A percentile compares a stretch with the other conserved stretches of the same genome.
Conservation (phyloP, 257 asterid genomes). For the Sherardia arvensis region DNA sequence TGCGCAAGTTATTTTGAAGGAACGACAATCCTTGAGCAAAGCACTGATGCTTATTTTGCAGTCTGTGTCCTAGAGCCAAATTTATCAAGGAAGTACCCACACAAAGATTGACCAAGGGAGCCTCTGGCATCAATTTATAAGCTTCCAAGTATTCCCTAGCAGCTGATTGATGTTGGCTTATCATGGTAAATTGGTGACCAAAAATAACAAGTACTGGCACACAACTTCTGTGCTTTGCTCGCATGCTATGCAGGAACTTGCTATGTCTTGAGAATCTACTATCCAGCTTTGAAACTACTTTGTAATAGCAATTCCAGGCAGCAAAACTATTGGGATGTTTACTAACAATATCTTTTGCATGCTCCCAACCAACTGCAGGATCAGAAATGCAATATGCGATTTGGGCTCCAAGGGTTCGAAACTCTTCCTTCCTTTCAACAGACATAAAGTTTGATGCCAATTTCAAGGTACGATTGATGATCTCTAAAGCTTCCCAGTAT, state of each 20-base stretch:
- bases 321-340: slow-evolving; percentile 68
- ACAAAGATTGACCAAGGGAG: slow-evolving; percentile 72
- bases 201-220: slow-evolving; percentile 66
- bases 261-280: slow-evolving; percentile 37
- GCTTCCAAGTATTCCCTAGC: slow-evolving; percentile 80
- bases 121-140: slow-evolving; percentile 58
- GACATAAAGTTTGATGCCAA: slow-evolving; percentile 44
- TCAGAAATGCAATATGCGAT: slow-evolving; percentile 53
- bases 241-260: slow-evolving; percentile 58
- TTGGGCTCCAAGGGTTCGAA: slow-evolving; percentile 73
- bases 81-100: slow-evolving; percentile 76
- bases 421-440: slow-evolving; percentile 47
- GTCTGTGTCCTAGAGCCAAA: slow-evolving; percentile 66
- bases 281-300: slow-evolving; percentile 48
- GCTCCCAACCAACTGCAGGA: slow-evolving; percentile 65
- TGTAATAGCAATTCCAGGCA: slow-evolving; percentile 89
- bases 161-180: slow-evolving; percentile 73
- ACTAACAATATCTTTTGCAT: slow-evolving; percentile 49
- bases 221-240: slow-evolving; percentile 49
- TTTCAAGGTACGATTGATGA: slow-evolving; percentile 59
- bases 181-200: slow-evolving; percentile 67
- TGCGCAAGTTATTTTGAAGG: slow-evolving; percentile 44
- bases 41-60: slow-evolving; percentile 77
- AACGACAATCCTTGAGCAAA: slow-evolving; percentile 72
- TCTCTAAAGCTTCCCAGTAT: slow-evolving; percentile 68